Evolutionary conservation across 78 protist species (phyloP).

Genomic region (Emiliania huxleyi): DNA sequence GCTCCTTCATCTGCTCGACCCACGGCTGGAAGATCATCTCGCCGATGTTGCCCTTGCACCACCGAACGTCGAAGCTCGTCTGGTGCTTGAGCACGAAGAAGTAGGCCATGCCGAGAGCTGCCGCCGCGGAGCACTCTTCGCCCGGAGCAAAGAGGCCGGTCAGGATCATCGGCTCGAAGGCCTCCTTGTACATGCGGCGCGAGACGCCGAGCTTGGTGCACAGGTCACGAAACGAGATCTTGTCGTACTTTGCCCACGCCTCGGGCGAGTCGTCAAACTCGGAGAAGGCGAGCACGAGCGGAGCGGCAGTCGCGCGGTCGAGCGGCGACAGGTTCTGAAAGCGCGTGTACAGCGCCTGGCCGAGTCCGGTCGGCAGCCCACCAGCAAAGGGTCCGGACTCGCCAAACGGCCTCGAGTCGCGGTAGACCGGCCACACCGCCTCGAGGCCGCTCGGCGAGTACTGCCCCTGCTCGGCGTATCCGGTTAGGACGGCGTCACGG

Average conservation of each 20-base stretch:
- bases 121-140: constrained; percentile 6
- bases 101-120: constrained; percentile 38
- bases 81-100: constrained; percentile 25
- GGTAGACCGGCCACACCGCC: constrained; percentile 36
- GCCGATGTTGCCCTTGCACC: constrained; percentile 25
- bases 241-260: not conserved
- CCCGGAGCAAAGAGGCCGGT: constrained; percentile 35
- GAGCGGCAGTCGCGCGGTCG: constrained; percentile 18
- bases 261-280: constrained; percentile 1
- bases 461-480: constrained; percentile 32
- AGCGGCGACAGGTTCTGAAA: not conserved
- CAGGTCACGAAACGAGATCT: not conserved
- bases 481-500: not conserved
- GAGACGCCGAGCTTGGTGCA: not conserved
- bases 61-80: constrained; percentile 34
- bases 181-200: not conserved
- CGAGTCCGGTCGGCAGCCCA: not conserved
- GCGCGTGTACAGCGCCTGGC: not conserved
- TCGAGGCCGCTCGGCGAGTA: constrained; percentile 25
- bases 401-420: no score
- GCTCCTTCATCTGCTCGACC: not conserved
- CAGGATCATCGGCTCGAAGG: constrained; percentile 29
- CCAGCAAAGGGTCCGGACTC: no score
- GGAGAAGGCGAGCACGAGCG: not conserved
- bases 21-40: constrained; percentile 13